Conservation (phyloP, 768 basidiomycete species). For the Collybia sordida region DNA sequence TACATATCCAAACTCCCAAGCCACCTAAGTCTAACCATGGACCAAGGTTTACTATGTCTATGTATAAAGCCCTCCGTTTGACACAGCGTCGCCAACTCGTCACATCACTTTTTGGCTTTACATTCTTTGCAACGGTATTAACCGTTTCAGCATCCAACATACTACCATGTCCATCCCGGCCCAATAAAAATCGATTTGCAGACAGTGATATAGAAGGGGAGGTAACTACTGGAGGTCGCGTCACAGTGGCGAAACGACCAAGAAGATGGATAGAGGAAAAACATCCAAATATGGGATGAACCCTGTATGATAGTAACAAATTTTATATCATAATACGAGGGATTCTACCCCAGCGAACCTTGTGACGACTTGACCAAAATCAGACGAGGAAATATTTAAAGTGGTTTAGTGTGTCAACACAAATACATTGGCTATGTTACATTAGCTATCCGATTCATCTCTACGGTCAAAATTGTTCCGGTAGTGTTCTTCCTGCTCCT, state of each 20-base stretch:
- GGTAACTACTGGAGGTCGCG: conserved; percentile 29
- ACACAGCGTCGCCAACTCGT: conserved; percentile 71
- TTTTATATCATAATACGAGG: not conserved
- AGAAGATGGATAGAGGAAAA: conserved; percentile 85
- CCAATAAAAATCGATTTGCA: conserved; percentile 54
- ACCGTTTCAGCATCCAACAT: conserved; percentile 81
- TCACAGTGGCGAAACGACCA: conserved; percentile 59
- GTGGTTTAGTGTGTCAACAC: conserved; percentile 4
- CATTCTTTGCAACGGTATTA: conserved; percentile 73
- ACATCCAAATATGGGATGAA: conserved; percentile 31
- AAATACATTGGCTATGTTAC: conserved; percentile 25
- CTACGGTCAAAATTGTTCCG: conserved; percentile 33
- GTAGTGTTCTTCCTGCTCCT: conserved; percentile 60
- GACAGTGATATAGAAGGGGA: conserved; percentile 42
- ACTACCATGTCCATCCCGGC: conserved; percentile 77
- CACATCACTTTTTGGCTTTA: conserved; percentile 77
- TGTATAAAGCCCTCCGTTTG: conserved; percentile 56
- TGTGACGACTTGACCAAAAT: not conserved
- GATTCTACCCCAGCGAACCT: not conserved
- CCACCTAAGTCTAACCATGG: not conserved
- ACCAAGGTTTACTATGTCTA: conserved; percentile 50
- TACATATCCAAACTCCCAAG: not conserved
- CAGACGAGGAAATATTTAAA: not conserved
- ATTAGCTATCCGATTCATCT: conserved; percentile 20
- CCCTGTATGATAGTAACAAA: not conserved